Conservation (phyloP, 176 grass and related monocot species). For the Neostapfia colusana region DNA sequence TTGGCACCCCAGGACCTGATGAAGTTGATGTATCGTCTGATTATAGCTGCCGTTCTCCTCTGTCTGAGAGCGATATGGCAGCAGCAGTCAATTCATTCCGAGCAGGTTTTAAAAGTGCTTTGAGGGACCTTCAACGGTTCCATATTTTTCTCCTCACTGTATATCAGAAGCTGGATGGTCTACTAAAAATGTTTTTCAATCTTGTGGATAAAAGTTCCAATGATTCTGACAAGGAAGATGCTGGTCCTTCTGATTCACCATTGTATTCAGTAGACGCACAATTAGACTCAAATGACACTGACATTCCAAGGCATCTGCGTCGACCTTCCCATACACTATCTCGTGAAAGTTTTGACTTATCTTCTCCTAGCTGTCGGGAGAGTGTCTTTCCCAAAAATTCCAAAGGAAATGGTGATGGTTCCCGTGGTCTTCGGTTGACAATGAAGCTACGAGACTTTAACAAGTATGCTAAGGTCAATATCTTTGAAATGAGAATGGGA, state of each 20-base stretch:
- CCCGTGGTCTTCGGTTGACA: slow-evolving; percentile 70
- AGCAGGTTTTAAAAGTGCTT: slow-evolving; percentile 71
- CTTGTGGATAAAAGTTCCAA: slow-evolving; percentile 65
- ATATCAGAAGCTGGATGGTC: slow-evolving; percentile 79
- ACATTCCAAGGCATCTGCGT: slow-evolving; percentile 51
- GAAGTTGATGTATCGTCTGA: slow-evolving; percentile 46
- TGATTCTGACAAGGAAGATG: slow-evolving; percentile 74
- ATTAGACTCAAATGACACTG: slow-evolving; percentile 49
- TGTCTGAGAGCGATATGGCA: slow-evolving; percentile 60
- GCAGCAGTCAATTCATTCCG: slow-evolving; percentile 68
- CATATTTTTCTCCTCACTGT: slow-evolving; percentile 88
- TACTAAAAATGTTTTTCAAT: slow-evolving; percentile 61
- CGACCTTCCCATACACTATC: slow-evolving; percentile 46
- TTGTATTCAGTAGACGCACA: slow-evolving; percentile 37
- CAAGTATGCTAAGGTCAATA: slow-evolving; percentile 83
- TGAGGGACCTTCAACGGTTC: slow-evolving; percentile 82
- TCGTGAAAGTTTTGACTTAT: slow-evolving; percentile 59
- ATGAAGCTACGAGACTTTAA: slow-evolving; percentile 91
- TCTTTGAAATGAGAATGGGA: slow-evolving; percentile 22
- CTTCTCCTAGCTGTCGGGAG: slow-evolving; percentile 66
- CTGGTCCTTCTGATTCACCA: slow-evolving; percentile 53
- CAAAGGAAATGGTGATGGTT: slow-evolving; percentile 63
- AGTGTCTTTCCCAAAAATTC: slow-evolving; percentile 52
- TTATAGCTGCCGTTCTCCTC: slow-evolving; percentile 41
- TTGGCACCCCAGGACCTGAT: slow-evolving; percentile 61